Base-by-base conservation (phyloP, 129 eudicot genomes). In the Sambucus nigra region DNA sequence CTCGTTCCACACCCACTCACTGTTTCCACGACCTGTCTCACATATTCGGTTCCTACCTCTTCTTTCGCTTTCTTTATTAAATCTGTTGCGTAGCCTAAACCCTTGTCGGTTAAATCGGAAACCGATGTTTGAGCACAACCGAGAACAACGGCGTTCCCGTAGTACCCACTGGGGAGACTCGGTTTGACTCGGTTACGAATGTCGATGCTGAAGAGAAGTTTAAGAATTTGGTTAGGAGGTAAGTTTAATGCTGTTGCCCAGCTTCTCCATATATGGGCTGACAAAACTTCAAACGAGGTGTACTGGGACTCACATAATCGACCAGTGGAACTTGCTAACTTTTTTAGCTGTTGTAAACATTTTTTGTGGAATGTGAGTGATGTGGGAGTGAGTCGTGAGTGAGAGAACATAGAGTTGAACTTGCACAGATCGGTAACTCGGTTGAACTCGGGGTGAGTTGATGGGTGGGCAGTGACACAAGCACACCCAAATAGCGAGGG, bases 201-300 rank as follows among this genome's bases (percentile, higher is more conserved):
- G 51, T 83, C 47, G 35, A 87, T 60, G 53, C 86, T 83, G 53
- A 87, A 87, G 21, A 87, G 51, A 0, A 87, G 64, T 33, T 76
- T 87, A 0, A 83, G 46, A 1, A 66, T 55, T 67, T 87, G 96
- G 21, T 61, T 75, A 22, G 86, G 56, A 15, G 94, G 89, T 56
- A 87, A 68, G 25, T 72, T 57, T 42, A 87, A 17, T 40, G 94
- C 80, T 54, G 10, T 72, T 2, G 83, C 94, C 96, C 96, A 87
- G 21, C 81, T 68, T 45, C 75, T 77, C 96, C 96, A 87, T 3
- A 83, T 61, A 38, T 74, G 88, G 14, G 94, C 94, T 0, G 94
- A 80, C 11, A 87, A 52, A 2, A 73, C 86, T 51, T 83, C 96
- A 44, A 87, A 87, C 0, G 86, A 59, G 1, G 96, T 83, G 69